Base-by-base conservation (phyloP, 2,329 filamentous ascomycete genomes). In the Aspergillus piperis region DNA sequence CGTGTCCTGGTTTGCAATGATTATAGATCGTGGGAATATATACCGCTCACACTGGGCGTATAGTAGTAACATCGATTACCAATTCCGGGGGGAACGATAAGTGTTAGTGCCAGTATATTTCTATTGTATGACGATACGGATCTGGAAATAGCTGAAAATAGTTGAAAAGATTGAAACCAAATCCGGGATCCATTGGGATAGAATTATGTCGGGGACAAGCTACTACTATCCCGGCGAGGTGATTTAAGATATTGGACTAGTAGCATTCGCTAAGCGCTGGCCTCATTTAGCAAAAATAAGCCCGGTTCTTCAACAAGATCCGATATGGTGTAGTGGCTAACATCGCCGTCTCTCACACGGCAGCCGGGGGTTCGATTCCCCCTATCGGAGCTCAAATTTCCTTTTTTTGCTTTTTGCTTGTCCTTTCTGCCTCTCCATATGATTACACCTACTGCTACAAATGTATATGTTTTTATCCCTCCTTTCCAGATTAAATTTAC, bases 281-380 rank as follows among this genome's bases (percentile, higher is more conserved):
- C 13, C 4, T 51, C 8, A 51, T 51, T 15, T 19, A 25, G 27
- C 25, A 7, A 19, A 51, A 36, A 11, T 8, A 2, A 8, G 4
- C 1, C 3, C 0, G 0, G n/a, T 3, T 8, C 13, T 32, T 58
- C 23, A 44, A 54, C 36, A 58, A 38, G 8, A 57, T 66, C 62
- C 60, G 64, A 64, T 66, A 57, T 66, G 64, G 64, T 66, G 64
- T 66, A 66, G 51, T 66, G 62, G 62, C 41, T 64, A 66, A 66
- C 64, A 66, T 64, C 60, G 62, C 61, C 55, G 62, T 63, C 62
- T 64, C 64, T 70, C 69, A 69, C 67, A 68, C 67, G 59, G 62
- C 66, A 68, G 66, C 66, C 54, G 32, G 66, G 66, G 65, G 65
- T 68, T 68, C 65, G 65, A 68, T 68, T 69, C 63, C 66, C 66